A percentile compares a stretch with the other conserved stretches of the same genome.
Evolutionary conservation across 176 grass and related monocot genomes (phyloP).

Genomic region (Carex scoparia): DNA sequence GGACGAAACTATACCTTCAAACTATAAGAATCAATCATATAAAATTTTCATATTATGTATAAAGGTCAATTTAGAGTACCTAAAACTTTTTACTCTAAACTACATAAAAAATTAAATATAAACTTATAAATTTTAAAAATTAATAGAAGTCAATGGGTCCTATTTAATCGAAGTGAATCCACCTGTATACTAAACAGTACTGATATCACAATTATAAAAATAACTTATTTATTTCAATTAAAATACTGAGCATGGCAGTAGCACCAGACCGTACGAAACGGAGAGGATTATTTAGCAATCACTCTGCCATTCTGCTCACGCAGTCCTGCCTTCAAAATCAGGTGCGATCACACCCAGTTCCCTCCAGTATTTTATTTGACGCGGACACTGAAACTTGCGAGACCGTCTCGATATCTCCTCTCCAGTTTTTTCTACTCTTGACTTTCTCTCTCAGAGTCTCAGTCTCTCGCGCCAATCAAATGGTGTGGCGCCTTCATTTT

Average conservation of each 20-base stretch:
- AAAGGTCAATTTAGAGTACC: too few relatives aligned
- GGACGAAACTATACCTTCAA: too few relatives aligned
- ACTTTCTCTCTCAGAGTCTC: not conserved
- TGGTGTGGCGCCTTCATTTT: not conserved
- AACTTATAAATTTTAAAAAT: too few relatives aligned
- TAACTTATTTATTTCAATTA: too few relatives aligned
- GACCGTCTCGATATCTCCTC: not conserved
- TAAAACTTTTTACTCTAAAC: too few relatives aligned
- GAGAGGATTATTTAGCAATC: not conserved
- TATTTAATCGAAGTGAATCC: too few relatives aligned
- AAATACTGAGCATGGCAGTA: not conserved
- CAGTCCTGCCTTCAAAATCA: slow-evolving; percentile 18
- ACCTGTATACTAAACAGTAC: too few relatives aligned
- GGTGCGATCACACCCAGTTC: not conserved
- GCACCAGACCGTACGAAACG: not conserved
- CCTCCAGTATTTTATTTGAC: slow-evolving; percentile 1
- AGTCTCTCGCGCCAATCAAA: not conserved
- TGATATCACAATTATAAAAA: too few relatives aligned
- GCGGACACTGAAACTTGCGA: not conserved
- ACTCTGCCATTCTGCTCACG: slow-evolving; percentile 6
- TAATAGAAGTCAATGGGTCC: too few relatives aligned
- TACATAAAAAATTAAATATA: too few relatives aligned
- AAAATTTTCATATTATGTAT: too few relatives aligned
- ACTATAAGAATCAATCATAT: too few relatives aligned
- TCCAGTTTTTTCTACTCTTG: not conserved